Percentiles rank a stretch among this genome's conserved stretches.
phyloP scores from a whole-genome alignment of 306 rosid species.

The Castanea sativa region DNA sequence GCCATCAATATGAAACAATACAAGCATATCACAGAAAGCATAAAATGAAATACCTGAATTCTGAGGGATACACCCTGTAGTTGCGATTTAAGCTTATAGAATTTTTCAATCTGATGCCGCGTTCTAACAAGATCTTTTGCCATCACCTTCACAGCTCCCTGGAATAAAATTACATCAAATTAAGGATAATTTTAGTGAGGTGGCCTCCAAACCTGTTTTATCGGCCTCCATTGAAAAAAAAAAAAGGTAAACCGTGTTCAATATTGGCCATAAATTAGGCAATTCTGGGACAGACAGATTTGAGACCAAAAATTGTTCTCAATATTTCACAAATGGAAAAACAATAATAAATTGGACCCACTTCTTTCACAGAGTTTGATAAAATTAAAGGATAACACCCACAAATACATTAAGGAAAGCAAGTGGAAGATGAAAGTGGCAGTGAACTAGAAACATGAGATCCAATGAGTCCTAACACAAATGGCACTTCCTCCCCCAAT shows the following conservation, averaged over 20 bases:
- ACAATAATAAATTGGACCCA: neutral
- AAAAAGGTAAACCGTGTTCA: neutral
- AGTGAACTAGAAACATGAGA: neutral
- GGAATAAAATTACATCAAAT: constrained; percentile 31
- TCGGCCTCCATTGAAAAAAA: neutral
- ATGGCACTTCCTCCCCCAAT: neutral
- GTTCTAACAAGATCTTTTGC: constrained; percentile 98
- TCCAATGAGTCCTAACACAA: neutral
- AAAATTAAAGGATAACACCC: neutral
- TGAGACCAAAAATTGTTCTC: neutral
- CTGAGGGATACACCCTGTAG: constrained; percentile 98
- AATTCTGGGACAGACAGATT: neutral
- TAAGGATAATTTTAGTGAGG: constrained; percentile 13
- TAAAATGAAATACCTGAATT: constrained; percentile 66
- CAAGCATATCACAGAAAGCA: constrained; percentile 2
- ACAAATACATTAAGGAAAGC: neutral
- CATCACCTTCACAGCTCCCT: constrained; percentile 99
- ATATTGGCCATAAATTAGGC: neutral
- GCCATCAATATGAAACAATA: neutral
- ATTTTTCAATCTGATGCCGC: constrained; percentile 94
- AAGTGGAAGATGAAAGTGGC: neutral
- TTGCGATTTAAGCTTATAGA: constrained; percentile 96
- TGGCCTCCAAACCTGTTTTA: neutral
- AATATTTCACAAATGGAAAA: neutral
- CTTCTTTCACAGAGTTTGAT: neutral